Percentiles rank a stretch among this genome's conserved stretches.
Conservation (phyloP, 1,139 yeast genomes). For the Suhomyces wounanorum region DNA sequence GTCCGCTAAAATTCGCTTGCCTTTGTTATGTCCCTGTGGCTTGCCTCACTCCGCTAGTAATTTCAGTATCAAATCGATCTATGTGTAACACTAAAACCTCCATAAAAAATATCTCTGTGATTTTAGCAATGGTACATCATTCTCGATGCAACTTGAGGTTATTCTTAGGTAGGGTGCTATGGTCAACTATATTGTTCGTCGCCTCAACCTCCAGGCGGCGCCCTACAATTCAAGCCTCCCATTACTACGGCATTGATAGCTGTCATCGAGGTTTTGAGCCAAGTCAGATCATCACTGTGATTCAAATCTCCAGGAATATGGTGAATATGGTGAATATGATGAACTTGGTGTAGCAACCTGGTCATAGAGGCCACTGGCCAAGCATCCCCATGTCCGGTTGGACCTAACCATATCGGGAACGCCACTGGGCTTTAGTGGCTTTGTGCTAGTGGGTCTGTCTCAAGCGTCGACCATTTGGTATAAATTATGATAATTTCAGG, state of each 20-base stretch:
- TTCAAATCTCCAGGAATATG: background rate
- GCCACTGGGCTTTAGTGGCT: background rate
- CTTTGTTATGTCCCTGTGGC: background rate
- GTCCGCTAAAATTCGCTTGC: background rate
- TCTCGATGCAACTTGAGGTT: background rate
- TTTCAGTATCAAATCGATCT: background rate
- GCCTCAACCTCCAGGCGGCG: conserved; percentile 1
- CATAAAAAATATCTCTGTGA: background rate
- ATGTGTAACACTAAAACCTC: background rate
- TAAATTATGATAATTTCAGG: background rate
- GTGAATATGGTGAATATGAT: background rate
- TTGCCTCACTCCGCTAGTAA: background rate
- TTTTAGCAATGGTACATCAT: background rate
- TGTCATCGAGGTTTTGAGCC: conserved; percentile 3
- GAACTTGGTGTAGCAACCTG: background rate
- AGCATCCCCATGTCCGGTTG: background rate
- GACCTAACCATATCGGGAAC: background rate
- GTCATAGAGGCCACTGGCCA: no score
- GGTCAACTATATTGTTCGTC: background rate
- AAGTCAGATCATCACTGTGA: background rate
- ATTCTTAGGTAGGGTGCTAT: background rate
- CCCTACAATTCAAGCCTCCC: background rate
- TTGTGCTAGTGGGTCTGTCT: background rate
- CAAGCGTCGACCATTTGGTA: background rate
- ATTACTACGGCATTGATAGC: background rate